Evolutionary conservation across 352 stramenopile species (phyloP), one percentile per base, ranked within the genome.

Genomic region (Phytophthora chlamydospora): DNA sequence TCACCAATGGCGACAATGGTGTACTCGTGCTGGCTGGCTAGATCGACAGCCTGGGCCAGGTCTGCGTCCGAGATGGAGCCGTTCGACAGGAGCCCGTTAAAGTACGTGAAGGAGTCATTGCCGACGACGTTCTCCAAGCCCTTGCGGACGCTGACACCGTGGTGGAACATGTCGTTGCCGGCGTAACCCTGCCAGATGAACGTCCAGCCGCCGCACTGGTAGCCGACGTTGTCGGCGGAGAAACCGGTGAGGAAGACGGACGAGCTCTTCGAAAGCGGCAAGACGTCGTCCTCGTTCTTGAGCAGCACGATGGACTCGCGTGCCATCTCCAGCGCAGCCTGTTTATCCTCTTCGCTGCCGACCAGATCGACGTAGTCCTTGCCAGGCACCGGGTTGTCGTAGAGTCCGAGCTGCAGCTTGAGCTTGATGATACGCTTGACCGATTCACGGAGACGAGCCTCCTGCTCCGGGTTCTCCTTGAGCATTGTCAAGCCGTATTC

Each of bases 231-330:
- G 49, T 91, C 75, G 0, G 74, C 66, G 0, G 76, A 76, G 14
- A 75, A 79, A 8, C 81, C 82, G 5, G 84, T 93, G 33, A 93
- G 56, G 52, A 93, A 92, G 1, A 93, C 64, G 0, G 51, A 61
- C 0, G 59, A 44, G 4, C 4, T 75, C 6, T 75, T 66, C 0
- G 50, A 27, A 0, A 93, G 42, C 0, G 84, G 84, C 27, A 93
- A 54, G 1, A 79, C 56, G 0, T 67, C 50, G 8, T 85, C 48
- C 0, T 80, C 39, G 62, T 97, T 97, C 62, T 96, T 79, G 12
- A 96, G 63, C 2, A 97, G 47, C 6, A 93, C 75, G 38, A 96
- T 87, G 1, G 78, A 88, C 40, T 96, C 86, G 6, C 76, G 81
- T 1, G 83, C 84, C 21, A 91, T 67, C 14, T 84, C 62, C 17